Base-by-base conservation (phyloP, 176 grass and related monocot species). In the Echinochloa phyllopogon region DNA sequence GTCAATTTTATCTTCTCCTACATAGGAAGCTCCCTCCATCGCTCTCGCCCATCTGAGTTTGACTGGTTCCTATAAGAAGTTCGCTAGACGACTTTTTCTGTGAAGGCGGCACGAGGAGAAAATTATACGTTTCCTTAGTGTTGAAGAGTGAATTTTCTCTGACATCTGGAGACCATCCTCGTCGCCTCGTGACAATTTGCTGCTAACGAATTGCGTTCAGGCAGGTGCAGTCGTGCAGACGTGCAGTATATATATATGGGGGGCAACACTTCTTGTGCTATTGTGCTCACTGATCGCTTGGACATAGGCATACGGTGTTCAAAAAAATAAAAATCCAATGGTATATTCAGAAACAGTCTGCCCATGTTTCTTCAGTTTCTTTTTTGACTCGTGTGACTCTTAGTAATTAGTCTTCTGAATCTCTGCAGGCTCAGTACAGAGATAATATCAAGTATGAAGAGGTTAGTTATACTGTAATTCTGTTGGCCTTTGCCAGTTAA, bases 391-490 rank as follows among this genome's bases (percentile, higher is more conserved):
- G 50, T 45, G 3, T 73, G 12, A 48, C 29, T 8, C 49, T 43
- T 17, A 56, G 29, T 6, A 55, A 17, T 82, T 27, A 10, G 15
- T 82, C 64, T 43, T 74, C 9, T 67, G 29, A 24, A 50, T 83
- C 53, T 73, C 69, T 80, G 12, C 44, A 81, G 66, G 76, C 65
- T 65, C 56, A n/a, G 21, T 53, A 15, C 36, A 72, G 45, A 52
- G 67, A 64, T 37, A 43, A 69, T 36, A 59, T 85, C 38, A 78
- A 77, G 63, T 85, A 85, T 69, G 83, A 78, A 69, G 68, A 83
- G 81, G 81, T 74, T 49, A 8, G 69, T 50, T 45, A 17, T n/a
- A 13, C 55, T 38, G 4, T 27, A 40, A 74, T 15, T 83, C 20
- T 67, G 45, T 42, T 69, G 36, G 8, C 8, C 33, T 42, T 69